Evolutionary conservation across 495 filamentous ascomycete species (phyloP).

Genomic region (Hyaloscypha bicolor): DNA sequence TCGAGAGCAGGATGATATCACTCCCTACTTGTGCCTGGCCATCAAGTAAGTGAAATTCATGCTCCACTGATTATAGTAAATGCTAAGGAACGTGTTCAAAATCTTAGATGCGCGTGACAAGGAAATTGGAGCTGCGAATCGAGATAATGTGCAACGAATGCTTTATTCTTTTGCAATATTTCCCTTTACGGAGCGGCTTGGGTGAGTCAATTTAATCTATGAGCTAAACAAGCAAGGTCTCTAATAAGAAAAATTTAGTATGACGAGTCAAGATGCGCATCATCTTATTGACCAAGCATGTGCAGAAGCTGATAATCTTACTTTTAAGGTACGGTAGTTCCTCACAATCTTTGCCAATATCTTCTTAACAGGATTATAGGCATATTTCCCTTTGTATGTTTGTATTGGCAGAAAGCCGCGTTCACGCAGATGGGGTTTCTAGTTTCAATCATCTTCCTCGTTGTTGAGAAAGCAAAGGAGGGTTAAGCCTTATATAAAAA

Average conservation of each 20-base stretch:
- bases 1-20: conserved; percentile 70
- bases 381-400: conserved; percentile 77
- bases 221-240: background rate
- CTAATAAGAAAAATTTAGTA: conserved; percentile 37
- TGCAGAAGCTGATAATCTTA: conserved; percentile 63
- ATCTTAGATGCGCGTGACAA: conserved; percentile 58
- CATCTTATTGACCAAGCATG: conserved; percentile 67
- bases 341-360: conserved; percentile 9
- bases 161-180: conserved; percentile 65
- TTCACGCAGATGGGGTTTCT: too few species aligned
- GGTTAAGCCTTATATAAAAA: too few species aligned
- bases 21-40: conserved; percentile 78
- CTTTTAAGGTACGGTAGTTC: conserved; percentile 56
- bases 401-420: conserved; percentile 57
- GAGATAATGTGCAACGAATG: conserved; percentile 61
- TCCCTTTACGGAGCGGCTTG: conserved; percentile 49
- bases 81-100: background rate
- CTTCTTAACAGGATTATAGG: conserved; percentile 36
- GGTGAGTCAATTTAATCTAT: conserved; percentile 32
- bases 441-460: too few species aligned
- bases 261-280: conserved; percentile 65
- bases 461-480: too few species aligned
- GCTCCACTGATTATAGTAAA: background rate
- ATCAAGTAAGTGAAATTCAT: conserved; percentile 51
- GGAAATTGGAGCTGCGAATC: conserved; percentile 63